phyloP scores from a whole-genome alignment of 495 filamentous ascomycete species.

The Podospora pseudoanserina region DNA sequence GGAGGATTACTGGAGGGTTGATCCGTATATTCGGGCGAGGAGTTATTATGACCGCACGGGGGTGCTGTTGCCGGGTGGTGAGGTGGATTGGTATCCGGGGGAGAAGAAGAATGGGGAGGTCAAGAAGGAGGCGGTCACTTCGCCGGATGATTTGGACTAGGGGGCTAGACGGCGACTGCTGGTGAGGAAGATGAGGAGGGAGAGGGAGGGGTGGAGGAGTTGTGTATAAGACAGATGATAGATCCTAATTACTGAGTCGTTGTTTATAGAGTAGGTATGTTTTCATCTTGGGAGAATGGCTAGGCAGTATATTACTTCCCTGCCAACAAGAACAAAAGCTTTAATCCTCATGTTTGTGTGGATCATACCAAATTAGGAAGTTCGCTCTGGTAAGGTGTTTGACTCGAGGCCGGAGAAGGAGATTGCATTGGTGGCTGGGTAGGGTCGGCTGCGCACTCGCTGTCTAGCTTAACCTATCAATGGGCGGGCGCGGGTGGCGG shows the following conservation, averaged over 20 bases:
- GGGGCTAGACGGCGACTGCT: slow-evolving; percentile 2
- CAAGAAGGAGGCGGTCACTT: slow-evolving; percentile 36
- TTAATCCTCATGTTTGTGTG: no score
- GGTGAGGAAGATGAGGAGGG: neutral
- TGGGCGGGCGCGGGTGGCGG: no score
- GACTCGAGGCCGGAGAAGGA: no score
- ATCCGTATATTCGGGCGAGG: slow-evolving; percentile 70
- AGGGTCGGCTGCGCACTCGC: no score
- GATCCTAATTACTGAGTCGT: neutral
- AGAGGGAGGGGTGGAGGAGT: neutral
- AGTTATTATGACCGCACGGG: slow-evolving; percentile 72
- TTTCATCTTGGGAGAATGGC: neutral
- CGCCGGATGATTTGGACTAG: slow-evolving; percentile 55
- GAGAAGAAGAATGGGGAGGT: slow-evolving; percentile 29
- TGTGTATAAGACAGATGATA: neutral
- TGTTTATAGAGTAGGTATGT: neutral
- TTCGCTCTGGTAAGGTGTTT: no score
- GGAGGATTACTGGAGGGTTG: slow-evolving; percentile 79
- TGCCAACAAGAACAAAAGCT: no score
- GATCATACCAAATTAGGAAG: no score
- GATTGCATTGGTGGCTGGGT: no score
- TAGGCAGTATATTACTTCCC: no score
- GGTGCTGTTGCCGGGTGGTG: slow-evolving; percentile 61
- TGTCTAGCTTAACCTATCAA: no score
- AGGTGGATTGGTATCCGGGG: slow-evolving; percentile 63